These are phyloP conservation scores for Boletus reticuloceps DNA, from an alignment of 768 basidiomycete genomes.

Conservation along the genomic window DNA sequence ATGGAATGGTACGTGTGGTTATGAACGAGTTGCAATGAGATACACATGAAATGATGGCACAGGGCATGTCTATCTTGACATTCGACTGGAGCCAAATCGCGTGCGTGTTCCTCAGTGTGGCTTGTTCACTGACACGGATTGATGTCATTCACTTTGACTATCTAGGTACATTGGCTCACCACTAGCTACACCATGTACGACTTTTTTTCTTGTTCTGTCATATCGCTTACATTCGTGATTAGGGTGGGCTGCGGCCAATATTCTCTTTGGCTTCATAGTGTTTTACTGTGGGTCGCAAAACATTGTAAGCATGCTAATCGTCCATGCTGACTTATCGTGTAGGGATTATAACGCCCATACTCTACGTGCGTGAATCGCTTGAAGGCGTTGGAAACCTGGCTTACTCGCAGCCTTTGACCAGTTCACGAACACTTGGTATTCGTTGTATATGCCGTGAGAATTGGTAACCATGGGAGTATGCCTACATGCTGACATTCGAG, in stretches of 20 bases:
- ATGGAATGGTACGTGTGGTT: conserved; percentile 41
- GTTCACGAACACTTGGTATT: conserved; percentile 65
- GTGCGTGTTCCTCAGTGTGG: conserved; percentile 12
- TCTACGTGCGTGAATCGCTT: conserved; percentile 48
- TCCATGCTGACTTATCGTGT: neutral
- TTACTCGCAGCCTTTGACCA: neutral
- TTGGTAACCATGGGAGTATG: neutral
- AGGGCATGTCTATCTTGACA: conserved; percentile 70
- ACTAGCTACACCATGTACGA: conserved; percentile 64
- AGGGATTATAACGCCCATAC: conserved; percentile 36
- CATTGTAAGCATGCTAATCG: neutral
- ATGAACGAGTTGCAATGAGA: neutral
- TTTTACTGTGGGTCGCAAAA: conserved; percentile 55
- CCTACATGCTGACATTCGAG: neutral
- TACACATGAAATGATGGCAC: no score
- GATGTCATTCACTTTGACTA: neutral
- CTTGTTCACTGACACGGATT: neutral
- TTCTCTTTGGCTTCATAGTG: conserved; percentile 61
- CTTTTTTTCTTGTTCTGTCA: neutral
- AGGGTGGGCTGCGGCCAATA: conserved; percentile 79
- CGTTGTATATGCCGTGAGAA: conserved; percentile 57
- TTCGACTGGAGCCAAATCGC: conserved; percentile 80
- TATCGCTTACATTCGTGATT: neutral
- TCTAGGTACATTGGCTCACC: conserved; percentile 42
- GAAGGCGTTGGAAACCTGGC: conserved; percentile 26